phyloP scores from a whole-genome alignment of 345 rosid genomes.

The Boechera divaricarpa region DNA sequence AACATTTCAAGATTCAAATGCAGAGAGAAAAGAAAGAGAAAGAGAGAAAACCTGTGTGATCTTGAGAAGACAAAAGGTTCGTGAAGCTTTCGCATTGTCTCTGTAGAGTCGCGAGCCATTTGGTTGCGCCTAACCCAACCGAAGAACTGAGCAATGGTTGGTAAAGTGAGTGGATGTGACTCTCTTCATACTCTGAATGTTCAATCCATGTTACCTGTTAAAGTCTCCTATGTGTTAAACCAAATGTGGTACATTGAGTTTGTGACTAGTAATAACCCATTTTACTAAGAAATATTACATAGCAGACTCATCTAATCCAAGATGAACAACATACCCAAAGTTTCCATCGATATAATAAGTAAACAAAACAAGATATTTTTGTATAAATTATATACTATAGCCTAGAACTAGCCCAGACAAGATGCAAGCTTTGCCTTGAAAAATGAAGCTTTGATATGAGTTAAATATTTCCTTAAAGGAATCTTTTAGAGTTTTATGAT shows the following conservation, averaged over 20 bases:
- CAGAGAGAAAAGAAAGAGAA: background rate
- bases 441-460: constrained; percentile 37
- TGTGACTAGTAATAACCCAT: background rate
- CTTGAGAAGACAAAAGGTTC: constrained; percentile 50
- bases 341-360: constrained; percentile 12
- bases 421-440: constrained; percentile 44
- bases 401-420: constrained; percentile 37
- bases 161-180: constrained; percentile 53
- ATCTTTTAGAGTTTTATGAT: constrained; percentile 42
- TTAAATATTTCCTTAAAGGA: constrained; percentile 19
- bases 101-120: constrained; percentile 65
- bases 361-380: constrained; percentile 21
- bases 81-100: constrained; percentile 58
- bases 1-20: constrained; percentile 21
- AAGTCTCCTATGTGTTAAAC: constrained; percentile 22
- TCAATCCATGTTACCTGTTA: constrained; percentile 76
- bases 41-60: constrained; percentile 49
- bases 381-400: constrained; percentile 7
- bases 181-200: constrained; percentile 63
- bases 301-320: constrained; percentile 20
- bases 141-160: constrained; percentile 54
- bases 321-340: constrained; percentile 14
- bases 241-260: background rate
- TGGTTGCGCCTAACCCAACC: constrained; percentile 61
- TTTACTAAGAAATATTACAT: constrained; percentile 5